These are phyloP conservation scores for Phaffomyces opuntiae DNA, from an alignment of 805 yeast genomes.

Conservation along the genomic window DNA sequence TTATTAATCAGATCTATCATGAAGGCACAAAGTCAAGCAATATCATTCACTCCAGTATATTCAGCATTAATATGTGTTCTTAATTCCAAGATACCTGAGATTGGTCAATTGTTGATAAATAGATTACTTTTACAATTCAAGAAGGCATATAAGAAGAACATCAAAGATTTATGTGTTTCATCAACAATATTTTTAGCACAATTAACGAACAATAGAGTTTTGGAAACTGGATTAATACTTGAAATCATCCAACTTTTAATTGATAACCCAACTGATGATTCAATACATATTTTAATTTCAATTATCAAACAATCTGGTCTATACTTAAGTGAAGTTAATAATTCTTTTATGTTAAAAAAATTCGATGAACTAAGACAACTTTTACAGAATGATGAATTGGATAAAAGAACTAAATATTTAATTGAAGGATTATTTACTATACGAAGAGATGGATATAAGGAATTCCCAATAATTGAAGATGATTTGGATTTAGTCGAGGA, in stretches of 20 bases:
- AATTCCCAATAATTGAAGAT: conserved; percentile 32
- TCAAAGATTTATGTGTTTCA: conserved; percentile 36
- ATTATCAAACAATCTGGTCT: conserved; percentile 49
- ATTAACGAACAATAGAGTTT: conserved; percentile 55
- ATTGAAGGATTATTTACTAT: conserved; percentile 46
- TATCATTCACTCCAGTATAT: conserved; percentile 39
- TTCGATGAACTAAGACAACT: conserved; percentile 55
- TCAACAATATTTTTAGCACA: conserved; percentile 49
- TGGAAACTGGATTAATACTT: conserved; percentile 45
- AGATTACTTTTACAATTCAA: conserved; percentile 56
- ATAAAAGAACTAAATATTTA: conserved; percentile 34
- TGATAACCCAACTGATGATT: conserved; percentile 42
- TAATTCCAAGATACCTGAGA: conserved; percentile 59
- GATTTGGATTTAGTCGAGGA: conserved; percentile 58
- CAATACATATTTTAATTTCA: conserved; percentile 46
- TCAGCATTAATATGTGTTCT: conserved; percentile 53
- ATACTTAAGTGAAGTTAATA: conserved; percentile 35
- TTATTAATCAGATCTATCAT: conserved; percentile 50
- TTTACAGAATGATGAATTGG: conserved; percentile 47
- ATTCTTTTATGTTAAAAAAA: conserved; percentile 39
- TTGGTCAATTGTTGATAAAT: conserved; percentile 51
- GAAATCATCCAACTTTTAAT: conserved; percentile 45
- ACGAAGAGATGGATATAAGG: conserved; percentile 38
- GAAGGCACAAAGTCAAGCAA: conserved; percentile 40
- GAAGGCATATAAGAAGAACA: conserved; percentile 40